Conservation (phyloP, 805 yeast species). For the Jamesozyma spencerorum region DNA sequence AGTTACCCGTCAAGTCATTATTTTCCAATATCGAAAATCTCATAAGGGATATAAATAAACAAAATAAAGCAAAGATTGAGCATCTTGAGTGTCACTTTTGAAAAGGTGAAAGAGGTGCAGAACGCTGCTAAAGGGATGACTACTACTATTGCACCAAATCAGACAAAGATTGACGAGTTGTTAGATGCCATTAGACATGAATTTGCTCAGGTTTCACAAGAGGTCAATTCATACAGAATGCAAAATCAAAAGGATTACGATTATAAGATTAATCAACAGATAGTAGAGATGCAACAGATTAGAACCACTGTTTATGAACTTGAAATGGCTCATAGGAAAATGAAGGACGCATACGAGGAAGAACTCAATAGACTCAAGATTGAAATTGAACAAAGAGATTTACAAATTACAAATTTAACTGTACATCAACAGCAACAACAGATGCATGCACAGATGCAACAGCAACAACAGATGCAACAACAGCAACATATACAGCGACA, state of each 20-base stretch:
- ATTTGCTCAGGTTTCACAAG: constrained; percentile 74
- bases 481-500: constrained; percentile 19
- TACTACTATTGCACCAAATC: constrained; percentile 16
- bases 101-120: too few species aligned
- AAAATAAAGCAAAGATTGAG: too few species aligned
- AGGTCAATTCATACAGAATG: constrained; percentile 75
- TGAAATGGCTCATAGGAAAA: constrained; percentile 86
- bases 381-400: constrained; percentile 75
- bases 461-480: constrained; percentile 11
- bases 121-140: constrained; percentile 10
- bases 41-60: too few species aligned
- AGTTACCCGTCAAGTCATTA: too few species aligned
- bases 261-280: constrained; percentile 80
- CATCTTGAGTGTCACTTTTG: too few species aligned
- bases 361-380: constrained; percentile 78
- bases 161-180: constrained; percentile 54
- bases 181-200: constrained; percentile 88
- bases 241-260: constrained; percentile 86
- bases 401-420: constrained; percentile 36
- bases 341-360: constrained; percentile 92
- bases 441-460: constrained; percentile 15
- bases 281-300: constrained; percentile 85
- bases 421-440: constrained; percentile 20
- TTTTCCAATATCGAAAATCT: too few species aligned
- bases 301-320: constrained; percentile 88